phyloP scores from a whole-genome alignment of 139 green algal species.

The Nannochloris sp. region DNA sequence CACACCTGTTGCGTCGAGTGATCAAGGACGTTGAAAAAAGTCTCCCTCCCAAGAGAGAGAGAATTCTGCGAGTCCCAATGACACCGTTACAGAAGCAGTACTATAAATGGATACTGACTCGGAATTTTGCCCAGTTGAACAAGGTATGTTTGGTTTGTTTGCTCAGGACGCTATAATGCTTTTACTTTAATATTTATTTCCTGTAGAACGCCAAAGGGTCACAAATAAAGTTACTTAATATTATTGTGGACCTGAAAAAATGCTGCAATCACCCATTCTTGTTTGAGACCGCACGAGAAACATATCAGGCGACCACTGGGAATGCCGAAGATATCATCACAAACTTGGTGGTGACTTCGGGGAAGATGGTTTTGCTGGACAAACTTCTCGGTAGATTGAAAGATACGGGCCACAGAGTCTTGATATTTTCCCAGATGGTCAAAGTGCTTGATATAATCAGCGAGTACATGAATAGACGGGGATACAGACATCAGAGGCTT shows the following conservation, averaged over 20 bases:
- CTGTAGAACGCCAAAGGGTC: neutral
- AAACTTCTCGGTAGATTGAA: slow-evolving; percentile 83
- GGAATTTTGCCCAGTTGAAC: slow-evolving; percentile 93
- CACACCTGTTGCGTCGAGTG: slow-evolving; percentile 66
- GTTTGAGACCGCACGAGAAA: neutral
- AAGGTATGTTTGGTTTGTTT: slow-evolving; percentile 39
- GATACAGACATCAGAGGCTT: slow-evolving; percentile 81
- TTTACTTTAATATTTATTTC: too few relatives aligned
- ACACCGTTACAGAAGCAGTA: slow-evolving; percentile 88
- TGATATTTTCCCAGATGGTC: slow-evolving; percentile 88
- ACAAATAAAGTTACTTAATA: slow-evolving; percentile 45
- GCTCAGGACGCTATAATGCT: neutral
- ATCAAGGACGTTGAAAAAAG: slow-evolving; percentile 52
- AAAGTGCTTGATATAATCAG: slow-evolving; percentile 83
- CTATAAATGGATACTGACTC: slow-evolving; percentile 93
- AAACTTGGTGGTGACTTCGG: slow-evolving; percentile 43
- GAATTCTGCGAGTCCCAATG: slow-evolving; percentile 56
- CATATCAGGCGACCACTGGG: slow-evolving; percentile 15
- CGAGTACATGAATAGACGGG: slow-evolving; percentile 85
- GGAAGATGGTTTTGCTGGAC: slow-evolving; percentile 91
- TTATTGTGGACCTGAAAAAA: slow-evolving; percentile 91
- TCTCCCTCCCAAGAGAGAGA: slow-evolving; percentile 45
- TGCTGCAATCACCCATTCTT: slow-evolving; percentile 79
- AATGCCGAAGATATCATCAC: slow-evolving; percentile 40
- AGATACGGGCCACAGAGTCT: slow-evolving; percentile 72